Conservation (phyloP, 441 rosid species). For the Pelargonium citronellum region DNA sequence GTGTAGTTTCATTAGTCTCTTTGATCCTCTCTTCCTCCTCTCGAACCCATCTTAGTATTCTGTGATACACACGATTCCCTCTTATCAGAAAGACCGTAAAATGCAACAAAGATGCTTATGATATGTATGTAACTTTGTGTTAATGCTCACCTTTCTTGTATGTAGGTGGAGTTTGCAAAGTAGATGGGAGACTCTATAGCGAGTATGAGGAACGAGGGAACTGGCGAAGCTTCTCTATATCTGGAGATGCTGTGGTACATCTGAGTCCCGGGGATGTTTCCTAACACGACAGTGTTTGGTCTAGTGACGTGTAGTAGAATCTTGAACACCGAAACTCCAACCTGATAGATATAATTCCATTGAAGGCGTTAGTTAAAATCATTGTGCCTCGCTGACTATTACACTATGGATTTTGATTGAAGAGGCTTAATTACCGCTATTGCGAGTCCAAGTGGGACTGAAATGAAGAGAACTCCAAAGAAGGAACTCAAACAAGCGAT, state of each 20-base stretch:
- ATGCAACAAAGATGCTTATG: background rate
- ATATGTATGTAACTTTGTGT: background rate
- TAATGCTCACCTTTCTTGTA: slow-evolving; percentile 63
- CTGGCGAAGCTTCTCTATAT: slow-evolving; percentile 59
- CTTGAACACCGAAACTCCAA: slow-evolving; percentile 82
- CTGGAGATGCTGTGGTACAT: slow-evolving; percentile 63
- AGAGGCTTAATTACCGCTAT: slow-evolving; percentile 43
- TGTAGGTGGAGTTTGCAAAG: slow-evolving; percentile 82
- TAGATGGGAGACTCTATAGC: slow-evolving; percentile 78
- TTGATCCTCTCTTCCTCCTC: slow-evolving; percentile 79
- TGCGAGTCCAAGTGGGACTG: slow-evolving; percentile 85
- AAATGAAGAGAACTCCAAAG: slow-evolving; percentile 90
- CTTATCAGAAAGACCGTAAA: background rate
- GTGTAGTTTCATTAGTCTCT: slow-evolving; percentile 34
- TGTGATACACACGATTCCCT: slow-evolving; percentile 22
- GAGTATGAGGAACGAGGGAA: slow-evolving; percentile 72
- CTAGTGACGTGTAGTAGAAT: slow-evolving; percentile 76
- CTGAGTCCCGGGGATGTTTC: slow-evolving; percentile 74
- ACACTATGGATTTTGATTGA: background rate
- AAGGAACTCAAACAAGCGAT: slow-evolving; percentile 75
- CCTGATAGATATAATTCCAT: slow-evolving; percentile 35
- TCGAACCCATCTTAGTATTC: slow-evolving; percentile 77
- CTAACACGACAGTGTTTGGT: slow-evolving; percentile 66
- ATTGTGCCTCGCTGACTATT: too few species aligned
- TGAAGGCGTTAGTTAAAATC: background rate